phyloP scores from a whole-genome alignment of 164 flowering plant species.

The Umbilicus rupestris region DNA sequence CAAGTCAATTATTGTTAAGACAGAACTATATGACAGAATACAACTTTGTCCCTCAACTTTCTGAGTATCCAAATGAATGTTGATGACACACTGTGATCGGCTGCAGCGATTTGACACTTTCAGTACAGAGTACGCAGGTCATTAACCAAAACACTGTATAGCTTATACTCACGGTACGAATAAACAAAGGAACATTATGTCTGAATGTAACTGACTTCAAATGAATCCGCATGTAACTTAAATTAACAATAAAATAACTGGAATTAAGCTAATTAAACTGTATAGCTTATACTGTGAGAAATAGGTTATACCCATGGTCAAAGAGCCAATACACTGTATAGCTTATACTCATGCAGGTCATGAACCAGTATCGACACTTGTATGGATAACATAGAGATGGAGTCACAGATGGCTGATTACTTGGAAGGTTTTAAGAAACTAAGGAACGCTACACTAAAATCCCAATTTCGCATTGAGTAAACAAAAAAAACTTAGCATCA shows the following conservation, averaged over 20 bases:
- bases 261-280: too few relatives aligned
- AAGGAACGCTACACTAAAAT: too few relatives aligned
- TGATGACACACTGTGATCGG: conserved; percentile 88
- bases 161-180: neutral
- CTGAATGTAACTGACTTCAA: too few relatives aligned
- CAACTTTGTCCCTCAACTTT: conserved; percentile 18
- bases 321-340: neutral
- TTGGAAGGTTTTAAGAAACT: neutral
- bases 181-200: too few relatives aligned
- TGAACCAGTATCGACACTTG: neutral
- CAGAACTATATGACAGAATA: conserved; percentile 22
- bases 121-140: neutral
- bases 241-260: too few relatives aligned
- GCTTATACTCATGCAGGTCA: neutral
- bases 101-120: conserved; percentile 28
- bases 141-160: neutral
- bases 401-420: neutral
- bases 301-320: too few relatives aligned
- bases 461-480: too few relatives aligned
- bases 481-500: too few relatives aligned
- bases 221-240: too few relatives aligned
- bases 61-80: conserved; percentile 28
- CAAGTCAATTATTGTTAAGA: conserved; percentile 71
- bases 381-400: too few relatives aligned
- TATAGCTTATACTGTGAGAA: neutral